Evolutionary conservation across 768 basidiomycete species (phyloP).

Genomic region (Termitomyces sp.): DNA sequence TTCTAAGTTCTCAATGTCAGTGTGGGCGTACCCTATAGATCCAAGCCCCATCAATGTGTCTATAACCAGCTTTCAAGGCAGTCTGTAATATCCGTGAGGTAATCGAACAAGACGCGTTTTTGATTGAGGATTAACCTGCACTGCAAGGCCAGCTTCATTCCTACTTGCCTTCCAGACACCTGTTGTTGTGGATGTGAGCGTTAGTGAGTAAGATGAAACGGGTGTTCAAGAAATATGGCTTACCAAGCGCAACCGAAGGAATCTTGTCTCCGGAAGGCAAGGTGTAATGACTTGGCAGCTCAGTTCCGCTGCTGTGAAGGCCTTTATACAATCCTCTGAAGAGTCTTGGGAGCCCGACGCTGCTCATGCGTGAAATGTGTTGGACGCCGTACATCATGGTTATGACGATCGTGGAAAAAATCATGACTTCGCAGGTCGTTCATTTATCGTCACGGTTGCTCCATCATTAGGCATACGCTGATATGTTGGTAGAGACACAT

Average conservation of each 20-base stretch:
- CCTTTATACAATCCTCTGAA: slow-evolving; percentile 9
- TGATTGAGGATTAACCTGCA: too few species aligned
- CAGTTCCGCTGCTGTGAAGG: slow-evolving; percentile 5
- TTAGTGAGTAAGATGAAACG: too few species aligned
- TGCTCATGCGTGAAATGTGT: slow-evolving; percentile 6
- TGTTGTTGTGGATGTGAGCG: too few species aligned
- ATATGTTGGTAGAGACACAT: neutral
- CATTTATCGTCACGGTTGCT: neutral
- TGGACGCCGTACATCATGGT: slow-evolving; percentile 5
- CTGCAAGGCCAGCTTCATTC: too few species aligned
- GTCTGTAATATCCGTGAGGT: too few species aligned
- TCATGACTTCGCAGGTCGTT: neutral
- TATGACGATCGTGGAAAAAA: slow-evolving; percentile 5
- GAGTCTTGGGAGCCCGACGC: neutral
- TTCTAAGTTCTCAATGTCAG: neutral
- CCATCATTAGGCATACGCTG: neutral
- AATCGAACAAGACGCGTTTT: too few species aligned
- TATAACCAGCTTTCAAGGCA: too few species aligned
- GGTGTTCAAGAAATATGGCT: too few species aligned
- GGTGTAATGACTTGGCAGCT: slow-evolving; percentile 48
- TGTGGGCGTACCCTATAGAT: too few species aligned
- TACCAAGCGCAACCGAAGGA: slow-evolving; percentile 66
- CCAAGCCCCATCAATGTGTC: too few species aligned
- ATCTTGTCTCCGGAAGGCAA: slow-evolving; percentile 69
- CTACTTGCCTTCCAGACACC: too few species aligned